Conservation (phyloP, 2,329 filamentous ascomycete genomes). For the Sporothrix euskadiensis region DNA sequence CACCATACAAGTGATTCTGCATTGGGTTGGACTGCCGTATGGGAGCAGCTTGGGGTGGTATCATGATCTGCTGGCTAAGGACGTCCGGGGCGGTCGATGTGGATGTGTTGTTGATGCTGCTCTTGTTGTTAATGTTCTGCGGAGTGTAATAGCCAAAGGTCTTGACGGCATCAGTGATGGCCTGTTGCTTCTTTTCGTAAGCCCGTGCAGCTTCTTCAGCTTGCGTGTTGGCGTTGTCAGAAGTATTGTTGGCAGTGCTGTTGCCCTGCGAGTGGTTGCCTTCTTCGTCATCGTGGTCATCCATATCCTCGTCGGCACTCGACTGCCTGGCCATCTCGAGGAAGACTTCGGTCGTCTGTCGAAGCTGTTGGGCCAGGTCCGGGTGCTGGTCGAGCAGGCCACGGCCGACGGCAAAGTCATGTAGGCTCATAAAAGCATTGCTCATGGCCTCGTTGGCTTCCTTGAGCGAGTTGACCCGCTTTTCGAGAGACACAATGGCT, state of each 20-base stretch:
- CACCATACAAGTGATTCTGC: slow-evolving; percentile 34
- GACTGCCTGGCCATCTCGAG: slow-evolving; percentile 54
- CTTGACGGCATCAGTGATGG: slow-evolving; percentile 22
- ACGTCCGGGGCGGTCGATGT: neutral
- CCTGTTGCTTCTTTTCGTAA: slow-evolving; percentile 18
- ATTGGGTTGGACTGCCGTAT: neutral
- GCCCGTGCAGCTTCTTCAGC: neutral
- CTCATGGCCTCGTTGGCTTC: slow-evolving; percentile 72
- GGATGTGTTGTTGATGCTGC: neutral
- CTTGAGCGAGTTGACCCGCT: slow-evolving; percentile 68
- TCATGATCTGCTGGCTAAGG: neutral
- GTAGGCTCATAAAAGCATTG: slow-evolving; percentile 66
- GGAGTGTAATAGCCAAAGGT: slow-evolving; percentile 26
- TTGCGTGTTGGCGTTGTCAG: neutral
- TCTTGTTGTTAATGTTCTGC: neutral
- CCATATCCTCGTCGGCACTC: slow-evolving; percentile 43
- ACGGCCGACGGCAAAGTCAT: slow-evolving; percentile 59
- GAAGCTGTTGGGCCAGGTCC: slow-evolving; percentile 58
- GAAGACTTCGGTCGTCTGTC: slow-evolving; percentile 59
- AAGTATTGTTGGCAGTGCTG: neutral
- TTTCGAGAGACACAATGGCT: slow-evolving; percentile 71
- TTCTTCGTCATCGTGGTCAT: slow-evolving; percentile 18
- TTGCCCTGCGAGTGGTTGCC: neutral
- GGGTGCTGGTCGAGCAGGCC: slow-evolving; percentile 60
- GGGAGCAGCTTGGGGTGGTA: neutral